A percentile compares a stretch with the other conserved stretches of the same genome.
Conservation (phyloP, 2,329 filamentous ascomycete species). For the Simplicillium sp. region DNA sequence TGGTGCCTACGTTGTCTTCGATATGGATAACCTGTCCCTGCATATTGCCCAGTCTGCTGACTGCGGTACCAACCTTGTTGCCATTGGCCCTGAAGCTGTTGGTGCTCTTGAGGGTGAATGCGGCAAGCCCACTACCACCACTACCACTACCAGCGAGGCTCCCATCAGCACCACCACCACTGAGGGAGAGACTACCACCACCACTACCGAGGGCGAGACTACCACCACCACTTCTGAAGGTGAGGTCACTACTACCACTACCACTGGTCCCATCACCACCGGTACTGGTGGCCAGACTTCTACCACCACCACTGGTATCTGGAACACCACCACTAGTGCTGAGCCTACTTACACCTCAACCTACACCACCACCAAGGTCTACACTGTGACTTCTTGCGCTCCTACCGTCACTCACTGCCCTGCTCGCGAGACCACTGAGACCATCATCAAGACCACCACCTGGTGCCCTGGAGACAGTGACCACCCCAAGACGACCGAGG, state of each 20-base stretch:
- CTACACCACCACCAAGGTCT: conserved; percentile 29
- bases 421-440: conserved; percentile 14
- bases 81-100: conserved; percentile 17
- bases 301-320: conserved; percentile 1
- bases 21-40: conserved; percentile 15
- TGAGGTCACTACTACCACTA: background rate
- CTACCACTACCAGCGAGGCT: conserved; percentile 2
- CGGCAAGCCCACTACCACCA: conserved; percentile 4
- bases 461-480: conserved; percentile 19
- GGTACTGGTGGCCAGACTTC: conserved; percentile 4
- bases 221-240: conserved; percentile 1
- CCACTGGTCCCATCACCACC: conserved; percentile 4
- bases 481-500: conserved; percentile 1
- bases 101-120: conserved; percentile 3
- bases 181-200: conserved; percentile 3
- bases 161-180: conserved; percentile 3
- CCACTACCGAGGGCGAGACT: conserved; percentile 13
- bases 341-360: conserved; percentile 20
- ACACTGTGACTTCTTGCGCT: conserved; percentile 32
- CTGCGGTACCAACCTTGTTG: conserved; percentile 14
- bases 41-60: conserved; percentile 13
- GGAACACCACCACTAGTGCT: conserved; percentile 6
- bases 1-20: conserved; percentile 11
- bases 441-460: conserved; percentile 12
- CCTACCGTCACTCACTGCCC: conserved; percentile 33